Evolutionary conservation across 306 rosid species (phyloP).

Genomic region (Lathyrus aphaca): DNA sequence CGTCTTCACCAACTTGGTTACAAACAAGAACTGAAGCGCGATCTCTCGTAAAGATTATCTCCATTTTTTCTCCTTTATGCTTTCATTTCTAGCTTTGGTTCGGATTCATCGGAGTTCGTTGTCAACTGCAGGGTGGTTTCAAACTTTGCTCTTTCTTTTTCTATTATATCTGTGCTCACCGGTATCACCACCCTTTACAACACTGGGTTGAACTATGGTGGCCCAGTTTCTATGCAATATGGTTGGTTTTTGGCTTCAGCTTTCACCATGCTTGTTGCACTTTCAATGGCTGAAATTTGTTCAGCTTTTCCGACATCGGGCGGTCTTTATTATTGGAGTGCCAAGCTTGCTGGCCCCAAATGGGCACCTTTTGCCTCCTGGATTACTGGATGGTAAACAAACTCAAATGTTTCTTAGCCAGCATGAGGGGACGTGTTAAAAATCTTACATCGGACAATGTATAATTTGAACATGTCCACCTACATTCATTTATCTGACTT

Average conservation of each 20-base stretch:
- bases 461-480: too few relatives aligned
- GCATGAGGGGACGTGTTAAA: too few relatives aligned
- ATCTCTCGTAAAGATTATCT: slow-evolving; percentile 62
- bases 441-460: too few relatives aligned
- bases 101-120: background rate
- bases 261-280: slow-evolving; percentile 87
- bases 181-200: slow-evolving; percentile 88
- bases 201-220: slow-evolving; percentile 75
- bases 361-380: slow-evolving; percentile 98
- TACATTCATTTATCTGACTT: slow-evolving; percentile 35
- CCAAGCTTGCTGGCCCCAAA: slow-evolving; percentile 86
- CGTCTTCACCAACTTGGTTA: slow-evolving; percentile 90
- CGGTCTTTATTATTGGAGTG: slow-evolving; percentile 97
- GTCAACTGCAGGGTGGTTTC: slow-evolving; percentile 62
- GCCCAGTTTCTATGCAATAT: slow-evolving; percentile 74
- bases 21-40: slow-evolving; percentile 97
- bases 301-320: slow-evolving; percentile 94
- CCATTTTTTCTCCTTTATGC: background rate
- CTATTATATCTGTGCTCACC: slow-evolving; percentile 80
- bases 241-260: slow-evolving; percentile 75
- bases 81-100: slow-evolving; percentile 16
- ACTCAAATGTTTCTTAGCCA: background rate
- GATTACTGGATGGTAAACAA: slow-evolving; percentile 82
- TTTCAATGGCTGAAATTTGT: slow-evolving; percentile 95
- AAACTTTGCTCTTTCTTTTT: slow-evolving; percentile 85